phyloP scores from a whole-genome alignment of 306 rosid genomes.

The Rosa persica region DNA sequence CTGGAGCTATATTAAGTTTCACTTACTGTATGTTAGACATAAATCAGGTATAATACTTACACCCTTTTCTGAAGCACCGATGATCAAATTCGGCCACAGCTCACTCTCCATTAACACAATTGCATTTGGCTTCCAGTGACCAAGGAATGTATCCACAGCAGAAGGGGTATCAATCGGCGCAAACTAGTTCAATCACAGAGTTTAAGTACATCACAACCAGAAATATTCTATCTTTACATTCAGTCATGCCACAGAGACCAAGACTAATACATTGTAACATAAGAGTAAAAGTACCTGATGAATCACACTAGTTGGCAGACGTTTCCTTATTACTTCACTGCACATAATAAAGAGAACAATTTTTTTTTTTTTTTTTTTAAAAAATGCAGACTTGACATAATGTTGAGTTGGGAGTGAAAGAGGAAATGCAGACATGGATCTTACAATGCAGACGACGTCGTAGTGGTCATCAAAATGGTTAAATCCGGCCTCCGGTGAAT shows the following conservation, averaged over 20 bases:
- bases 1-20: background rate
- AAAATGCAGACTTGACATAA: background rate
- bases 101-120: slow-evolving; percentile 82
- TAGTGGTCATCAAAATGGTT: slow-evolving; percentile 65
- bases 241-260: background rate
- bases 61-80: slow-evolving; percentile 70
- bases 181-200: slow-evolving; percentile 49
- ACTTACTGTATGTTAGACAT: background rate
- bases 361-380: too few relatives aligned
- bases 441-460: slow-evolving; percentile 89
- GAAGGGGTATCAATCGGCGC: slow-evolving; percentile 77
- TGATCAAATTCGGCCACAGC: slow-evolving; percentile 92
- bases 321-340: slow-evolving; percentile 72
- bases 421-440: slow-evolving; percentile 3
- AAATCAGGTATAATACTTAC: slow-evolving; percentile 48
- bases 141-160: slow-evolving; percentile 62
- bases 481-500: slow-evolving; percentile 61
- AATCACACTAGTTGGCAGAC: slow-evolving; percentile 68
- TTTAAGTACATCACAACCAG: slow-evolving; percentile 28
- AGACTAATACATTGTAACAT: background rate
- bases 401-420: background rate
- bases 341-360: slow-evolving; percentile 28
- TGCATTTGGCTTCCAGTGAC: slow-evolving; percentile 79
- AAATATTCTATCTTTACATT: background rate
- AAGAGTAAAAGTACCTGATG: slow-evolving; percentile 59